phyloP scores from a whole-genome alignment of 2,329 filamentous ascomycete genomes.

The Fusarium sulawesiense region DNA sequence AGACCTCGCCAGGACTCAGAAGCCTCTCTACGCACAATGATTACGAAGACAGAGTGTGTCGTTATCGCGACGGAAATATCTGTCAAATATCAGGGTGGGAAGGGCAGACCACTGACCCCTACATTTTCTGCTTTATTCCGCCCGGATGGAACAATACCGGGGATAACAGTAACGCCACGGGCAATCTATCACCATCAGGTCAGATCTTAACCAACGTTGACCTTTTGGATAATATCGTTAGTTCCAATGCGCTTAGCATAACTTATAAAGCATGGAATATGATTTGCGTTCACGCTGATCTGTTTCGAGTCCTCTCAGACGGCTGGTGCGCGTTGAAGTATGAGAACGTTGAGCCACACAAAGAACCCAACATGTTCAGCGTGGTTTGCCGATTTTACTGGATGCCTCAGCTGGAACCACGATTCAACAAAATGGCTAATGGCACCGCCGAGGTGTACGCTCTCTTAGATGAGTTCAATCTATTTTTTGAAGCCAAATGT shows the following conservation, averaged over 20 bases:
- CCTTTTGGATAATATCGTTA: fast-evolving
- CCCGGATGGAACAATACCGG: neutral
- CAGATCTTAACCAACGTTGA: fast-evolving
- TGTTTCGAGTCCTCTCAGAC: neutral
- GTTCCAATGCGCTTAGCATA: no score
- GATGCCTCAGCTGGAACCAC: constrained; percentile 15
- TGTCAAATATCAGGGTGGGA: fast-evolving
- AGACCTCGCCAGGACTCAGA: no score
- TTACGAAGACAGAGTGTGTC: fast-evolving
- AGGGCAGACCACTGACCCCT: fast-evolving
- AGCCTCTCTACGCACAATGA: no score
- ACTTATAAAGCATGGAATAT: constrained; percentile 7
- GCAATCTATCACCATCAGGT: neutral
- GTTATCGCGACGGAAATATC: no score
- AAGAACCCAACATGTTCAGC: no score
- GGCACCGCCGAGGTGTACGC: fast-evolving
- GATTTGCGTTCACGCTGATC: neutral
- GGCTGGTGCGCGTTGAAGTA: neutral
- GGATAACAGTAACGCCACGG: neutral
- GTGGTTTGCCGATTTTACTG: constrained; percentile 16
- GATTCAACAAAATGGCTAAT: neutral
- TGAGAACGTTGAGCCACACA: no score
- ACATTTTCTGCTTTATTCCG: neutral
- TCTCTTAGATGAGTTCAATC: no score
- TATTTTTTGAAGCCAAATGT: no score